Base-by-base conservation (phyloP, 768 basidiomycete species). In the Phlebiopsis flavidoalba region DNA sequence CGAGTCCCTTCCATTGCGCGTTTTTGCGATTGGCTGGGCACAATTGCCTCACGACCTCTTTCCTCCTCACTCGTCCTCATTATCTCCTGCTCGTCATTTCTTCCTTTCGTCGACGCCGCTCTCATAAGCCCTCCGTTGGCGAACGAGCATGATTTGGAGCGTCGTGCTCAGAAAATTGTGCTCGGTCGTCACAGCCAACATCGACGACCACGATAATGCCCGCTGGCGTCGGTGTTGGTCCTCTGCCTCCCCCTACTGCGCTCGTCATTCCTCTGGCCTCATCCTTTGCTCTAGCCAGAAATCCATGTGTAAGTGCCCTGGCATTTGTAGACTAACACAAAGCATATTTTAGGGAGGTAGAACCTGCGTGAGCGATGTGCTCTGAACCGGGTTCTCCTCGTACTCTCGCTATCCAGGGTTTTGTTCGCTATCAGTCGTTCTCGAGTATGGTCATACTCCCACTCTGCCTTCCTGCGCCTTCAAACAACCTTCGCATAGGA, bases 151-250 rank as follows among this genome's bases (percentile, higher is more conserved):
- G 68, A 71, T 73, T 70, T 77, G 73, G 77, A 80, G 79, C 77
- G 79, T 67, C 71, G 77, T 79, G 61, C 80, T 80, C 76, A 69
- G 60, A 73, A 78, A 70, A 75, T 72, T 72, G 33, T 50, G 36
- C 47, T 50, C 35, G 37, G 43, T 21, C 58, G 57, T 53, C 53
- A 36, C 17, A 33, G 52, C 17, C 45, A n/a, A n/a, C 31, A 15
- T n/a, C 46, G 57, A 53, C 47, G 24, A 26, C 57, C 47, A 47
- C 47, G 26, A 53, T 60, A 45, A 17, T 53, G n/a, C 33, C 22
- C 40, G 36, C 40, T n/a, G 14, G 11, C 15, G n/a, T 31, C 51
- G 47, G 14, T 43, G 40, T 43, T 17, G 40, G 17, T 12, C 17
- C 40, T 12, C 40, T 43, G 2, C 3, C 40, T 12, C 3, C 40